Conservation (phyloP, 2,329 filamentous ascomycete species). For the Fusarium verrucosum region DNA sequence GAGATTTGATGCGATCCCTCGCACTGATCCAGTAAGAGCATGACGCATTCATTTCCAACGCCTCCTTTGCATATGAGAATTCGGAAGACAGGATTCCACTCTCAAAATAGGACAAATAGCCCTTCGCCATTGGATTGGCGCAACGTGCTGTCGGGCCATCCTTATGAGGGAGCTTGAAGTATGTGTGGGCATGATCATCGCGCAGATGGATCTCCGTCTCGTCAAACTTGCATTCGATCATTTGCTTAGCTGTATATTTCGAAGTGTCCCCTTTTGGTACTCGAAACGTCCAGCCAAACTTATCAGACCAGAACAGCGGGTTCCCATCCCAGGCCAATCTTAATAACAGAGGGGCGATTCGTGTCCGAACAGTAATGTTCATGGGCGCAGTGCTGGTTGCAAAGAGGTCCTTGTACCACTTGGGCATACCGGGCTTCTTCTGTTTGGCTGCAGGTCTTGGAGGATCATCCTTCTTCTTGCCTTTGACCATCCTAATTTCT, state of each 20-base stretch:
- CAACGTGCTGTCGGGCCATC: conserved; percentile 89
- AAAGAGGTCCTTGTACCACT: conserved; percentile 96
- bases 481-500: conserved; percentile 89
- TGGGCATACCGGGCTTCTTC: conserved; percentile 93
- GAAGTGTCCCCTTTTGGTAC: conserved; percentile 70
- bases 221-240: conserved; percentile 81
- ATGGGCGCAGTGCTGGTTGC: conserved; percentile 73
- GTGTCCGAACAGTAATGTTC: conserved; percentile 82
- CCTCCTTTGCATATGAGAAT: conserved; percentile 90
- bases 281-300: conserved; percentile 91
- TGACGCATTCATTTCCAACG: conserved; percentile 96
- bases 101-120: conserved; percentile 91
- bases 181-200: conserved; percentile 72
- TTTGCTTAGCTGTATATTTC: conserved; percentile 75
- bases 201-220: conserved; percentile 73
- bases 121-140: conserved; percentile 87
- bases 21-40: conserved; percentile 99
- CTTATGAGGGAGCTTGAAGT: conserved; percentile 96
- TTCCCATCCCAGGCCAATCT: conserved; percentile 88
- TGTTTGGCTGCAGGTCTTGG: conserved; percentile 81
- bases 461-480: conserved; percentile 85
- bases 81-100: conserved; percentile 87
- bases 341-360: conserved; percentile 85
- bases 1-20: conserved; percentile 89
- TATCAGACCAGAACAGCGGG: conserved; percentile 92